These are phyloP conservation scores for Echeveria elegans DNA, from an alignment of 164 flowering plant species.

Conservation along the genomic window DNA sequence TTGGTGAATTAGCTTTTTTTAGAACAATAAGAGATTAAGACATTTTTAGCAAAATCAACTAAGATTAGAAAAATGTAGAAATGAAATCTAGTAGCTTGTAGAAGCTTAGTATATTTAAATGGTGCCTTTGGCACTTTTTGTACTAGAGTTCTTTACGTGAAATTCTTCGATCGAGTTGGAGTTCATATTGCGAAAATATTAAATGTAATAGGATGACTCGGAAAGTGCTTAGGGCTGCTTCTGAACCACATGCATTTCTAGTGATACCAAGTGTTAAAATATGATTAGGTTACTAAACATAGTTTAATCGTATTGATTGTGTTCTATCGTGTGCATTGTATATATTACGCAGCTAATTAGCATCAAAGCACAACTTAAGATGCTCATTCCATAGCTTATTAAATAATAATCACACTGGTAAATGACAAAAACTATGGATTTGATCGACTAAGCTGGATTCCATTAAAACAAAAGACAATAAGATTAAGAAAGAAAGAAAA, in stretches of 20 bases:
- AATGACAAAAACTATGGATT: not conserved
- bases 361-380: not conserved
- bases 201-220: too few species aligned
- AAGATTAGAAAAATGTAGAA: not conserved
- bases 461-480: not conserved
- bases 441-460: not conserved
- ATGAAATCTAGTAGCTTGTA: constrained; percentile 1
- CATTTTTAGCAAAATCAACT: not conserved
- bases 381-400: not conserved
- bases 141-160: too few species aligned
- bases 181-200: too few species aligned
- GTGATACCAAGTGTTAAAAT: not conserved
- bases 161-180: too few species aligned
- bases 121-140: not conserved
- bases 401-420: not conserved
- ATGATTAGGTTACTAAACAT: not conserved
- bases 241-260: not conserved
- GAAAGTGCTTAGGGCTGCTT: too few species aligned
- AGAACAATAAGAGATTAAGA: not conserved
- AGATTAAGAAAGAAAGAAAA: not conserved
- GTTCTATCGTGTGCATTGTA: too few species aligned
- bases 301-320: not conserved
- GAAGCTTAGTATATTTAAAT: not conserved
- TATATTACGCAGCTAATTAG: not conserved
- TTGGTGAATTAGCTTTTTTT: not conserved